Percentiles rank a stretch among this genome's conserved stretches.
phyloP scores from a whole-genome alignment of 371 early-diverging fungal species.

The Dichotomocladium elegans region DNA sequence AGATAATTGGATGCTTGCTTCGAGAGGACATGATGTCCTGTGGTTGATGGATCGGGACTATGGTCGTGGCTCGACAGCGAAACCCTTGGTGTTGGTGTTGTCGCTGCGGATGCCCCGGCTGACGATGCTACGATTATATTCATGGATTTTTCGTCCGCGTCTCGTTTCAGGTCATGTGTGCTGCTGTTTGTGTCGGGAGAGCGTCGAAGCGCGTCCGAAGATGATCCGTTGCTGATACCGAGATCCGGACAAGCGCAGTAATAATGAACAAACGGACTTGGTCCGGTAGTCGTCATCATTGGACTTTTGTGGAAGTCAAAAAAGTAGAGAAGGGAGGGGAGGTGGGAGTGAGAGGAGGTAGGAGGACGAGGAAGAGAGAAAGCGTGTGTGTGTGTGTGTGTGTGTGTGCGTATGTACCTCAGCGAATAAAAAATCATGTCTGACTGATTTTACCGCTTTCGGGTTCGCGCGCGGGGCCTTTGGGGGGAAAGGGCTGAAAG shows the following conservation, averaged over 20 bases:
- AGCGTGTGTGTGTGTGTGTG: no score
- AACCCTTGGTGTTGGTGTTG: background rate
- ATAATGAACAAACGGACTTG: conserved; percentile 47
- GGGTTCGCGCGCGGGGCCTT: no score
- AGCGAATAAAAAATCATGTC: no score
- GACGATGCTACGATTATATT: background rate
- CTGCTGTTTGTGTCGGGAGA: conserved; percentile 1
- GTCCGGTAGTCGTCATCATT: background rate
- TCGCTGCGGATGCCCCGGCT: background rate
- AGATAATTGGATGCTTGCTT: conserved; percentile 39
- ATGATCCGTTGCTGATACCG: background rate
- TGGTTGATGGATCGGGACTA: conserved; percentile 17
- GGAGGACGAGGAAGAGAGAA: background rate
- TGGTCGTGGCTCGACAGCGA: conserved; percentile 1
- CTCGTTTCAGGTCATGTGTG: background rate
- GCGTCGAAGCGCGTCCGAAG: background rate
- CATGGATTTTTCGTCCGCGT: background rate
- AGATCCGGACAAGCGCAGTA: conserved; percentile 43
- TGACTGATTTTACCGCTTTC: no score
- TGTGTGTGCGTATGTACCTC: no score
- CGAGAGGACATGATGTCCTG: conserved; percentile 32
- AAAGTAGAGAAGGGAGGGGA: background rate
- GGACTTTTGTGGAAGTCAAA: background rate
- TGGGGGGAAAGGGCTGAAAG: no score
- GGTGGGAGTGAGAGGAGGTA: background rate